A percentile compares a stretch with the other conserved stretches of the same genome.
Conservation (phyloP, 805 yeast species). For the Saturnispora bothae region DNA sequence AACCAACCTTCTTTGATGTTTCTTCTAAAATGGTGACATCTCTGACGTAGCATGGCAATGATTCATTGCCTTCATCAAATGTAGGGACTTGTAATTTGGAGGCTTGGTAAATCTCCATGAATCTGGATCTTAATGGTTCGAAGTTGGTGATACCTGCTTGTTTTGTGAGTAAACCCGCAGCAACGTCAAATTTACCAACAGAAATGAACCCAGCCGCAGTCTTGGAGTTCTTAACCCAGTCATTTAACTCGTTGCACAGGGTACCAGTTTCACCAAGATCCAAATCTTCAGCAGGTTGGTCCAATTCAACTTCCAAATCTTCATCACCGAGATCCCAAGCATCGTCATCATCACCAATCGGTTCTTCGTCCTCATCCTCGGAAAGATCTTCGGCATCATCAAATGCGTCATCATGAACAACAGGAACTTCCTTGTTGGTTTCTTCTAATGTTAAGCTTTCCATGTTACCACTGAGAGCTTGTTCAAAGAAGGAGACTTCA, state of each 20-base stretch:
- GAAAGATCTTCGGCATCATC: conserved; percentile 8
- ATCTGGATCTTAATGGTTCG: conserved; percentile 76
- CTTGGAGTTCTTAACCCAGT: conserved; percentile 83
- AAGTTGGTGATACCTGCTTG: conserved; percentile 82
- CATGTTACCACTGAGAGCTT: conserved; percentile 68
- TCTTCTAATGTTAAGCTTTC: conserved; percentile 43
- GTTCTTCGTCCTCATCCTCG: conserved; percentile 25
- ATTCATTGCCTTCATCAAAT: conserved; percentile 39
- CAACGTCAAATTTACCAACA: conserved; percentile 93
- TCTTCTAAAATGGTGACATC: conserved; percentile 50
- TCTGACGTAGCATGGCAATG: conserved; percentile 60
- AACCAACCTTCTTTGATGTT: conserved; percentile 45
- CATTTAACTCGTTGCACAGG: conserved; percentile 49
- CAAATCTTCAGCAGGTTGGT: conserved; percentile 29
- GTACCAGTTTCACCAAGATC: conserved; percentile 17
- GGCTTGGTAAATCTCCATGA: conserved; percentile 74
- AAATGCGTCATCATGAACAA: conserved; percentile 20
- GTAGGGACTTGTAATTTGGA: conserved; percentile 69
- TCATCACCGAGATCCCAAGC: conserved; percentile 63
- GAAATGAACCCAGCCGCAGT: conserved; percentile 90
- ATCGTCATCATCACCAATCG: conserved; percentile 45
- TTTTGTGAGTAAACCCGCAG: conserved; percentile 82
- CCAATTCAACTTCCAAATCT: conserved; percentile 54
- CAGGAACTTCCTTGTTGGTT: conserved; percentile 16
- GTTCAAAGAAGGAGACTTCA: conserved; percentile 72